phyloP scores from a whole-genome alignment of 2,329 filamentous ascomycete species.

The Neocucurbitaria cava region DNA sequence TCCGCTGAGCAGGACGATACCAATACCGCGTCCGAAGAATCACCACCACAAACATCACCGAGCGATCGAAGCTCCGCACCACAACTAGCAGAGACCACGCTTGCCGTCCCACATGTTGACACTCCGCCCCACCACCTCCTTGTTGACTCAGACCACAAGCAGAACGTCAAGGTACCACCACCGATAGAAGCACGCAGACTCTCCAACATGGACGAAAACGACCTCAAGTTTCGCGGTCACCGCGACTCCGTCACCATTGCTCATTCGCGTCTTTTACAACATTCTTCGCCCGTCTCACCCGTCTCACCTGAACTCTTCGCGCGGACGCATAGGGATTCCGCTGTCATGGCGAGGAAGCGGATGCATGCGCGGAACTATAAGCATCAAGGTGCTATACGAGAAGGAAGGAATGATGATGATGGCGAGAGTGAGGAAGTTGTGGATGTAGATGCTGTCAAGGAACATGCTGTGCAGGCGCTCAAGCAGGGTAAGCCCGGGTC shows the following conservation, averaged over 20 bases:
- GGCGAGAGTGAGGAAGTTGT: neutral
- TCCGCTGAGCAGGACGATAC: too few species aligned
- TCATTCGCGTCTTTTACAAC: conserved; percentile 30
- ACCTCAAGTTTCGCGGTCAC: conserved; percentile 38
- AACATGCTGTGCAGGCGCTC: conserved; percentile 15
- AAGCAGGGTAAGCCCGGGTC: conserved; percentile 13
- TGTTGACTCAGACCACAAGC: conserved; percentile 7
- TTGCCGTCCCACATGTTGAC: conserved; percentile 14
- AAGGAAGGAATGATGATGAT: conserved; percentile 1
- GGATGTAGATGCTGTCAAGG: conserved; percentile 6
- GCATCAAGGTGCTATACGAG: too few species aligned
- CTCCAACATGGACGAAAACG: conserved; percentile 38
- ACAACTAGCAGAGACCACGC: conserved; percentile 2
- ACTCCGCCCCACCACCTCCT: conserved; percentile 1
- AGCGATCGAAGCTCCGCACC: too few species aligned
- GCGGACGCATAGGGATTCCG: conserved; percentile 31
- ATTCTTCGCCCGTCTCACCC: conserved; percentile 26
- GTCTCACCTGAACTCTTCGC: too few species aligned
- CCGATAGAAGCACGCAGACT: conserved; percentile 18
- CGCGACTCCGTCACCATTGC: conserved; percentile 43
- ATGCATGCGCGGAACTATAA: conserved; percentile 33
- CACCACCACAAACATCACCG: too few species aligned
- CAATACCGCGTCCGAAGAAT: too few species aligned
- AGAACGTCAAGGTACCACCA: conserved; percentile 4
- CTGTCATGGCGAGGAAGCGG: conserved; percentile 34